Percentiles rank a stretch among this genome's conserved stretches.
phyloP scores from a whole-genome alignment of 2,329 filamentous ascomycete species.

The Ophiostoma angusticollis region DNA sequence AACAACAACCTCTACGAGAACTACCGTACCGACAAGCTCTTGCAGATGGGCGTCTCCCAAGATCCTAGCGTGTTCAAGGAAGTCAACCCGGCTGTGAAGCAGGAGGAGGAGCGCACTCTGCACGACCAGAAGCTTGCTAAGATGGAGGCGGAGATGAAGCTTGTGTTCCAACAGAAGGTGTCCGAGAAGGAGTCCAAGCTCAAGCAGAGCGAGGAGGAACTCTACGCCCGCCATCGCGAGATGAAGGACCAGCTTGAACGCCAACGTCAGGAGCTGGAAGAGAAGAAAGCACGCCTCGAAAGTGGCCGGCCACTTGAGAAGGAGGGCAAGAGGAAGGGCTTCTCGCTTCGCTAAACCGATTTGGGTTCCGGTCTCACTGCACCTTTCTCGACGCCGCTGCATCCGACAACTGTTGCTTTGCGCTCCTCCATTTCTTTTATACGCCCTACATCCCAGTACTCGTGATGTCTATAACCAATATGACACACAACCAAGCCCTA shows the following conservation, averaged over 20 bases:
- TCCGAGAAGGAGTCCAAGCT: slow-evolving; percentile 99
- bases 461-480: slow-evolving; percentile 36
- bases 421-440: slow-evolving; percentile 18
- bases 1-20: slow-evolving; percentile 96
- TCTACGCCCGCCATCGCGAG: slow-evolving; percentile 94
- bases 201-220: slow-evolving; percentile 97
- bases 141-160: slow-evolving; percentile 99
- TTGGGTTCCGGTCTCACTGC: slow-evolving; percentile 11
- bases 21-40: slow-evolving; percentile 99
- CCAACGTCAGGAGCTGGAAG: slow-evolving; percentile 87
- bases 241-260: slow-evolving; percentile 99
- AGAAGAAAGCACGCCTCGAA: slow-evolving; percentile 95
- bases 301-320: slow-evolving; percentile 92
- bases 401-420: slow-evolving; percentile 14
- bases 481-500: slow-evolving; percentile 45
- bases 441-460: slow-evolving; percentile 43
- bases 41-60: slow-evolving; percentile 94
- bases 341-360: slow-evolving; percentile 75
- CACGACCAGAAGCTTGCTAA: slow-evolving; percentile 99
- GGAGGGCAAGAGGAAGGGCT: slow-evolving; percentile 97
- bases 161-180: slow-evolving; percentile 99
- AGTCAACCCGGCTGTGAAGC: slow-evolving; percentile 99
- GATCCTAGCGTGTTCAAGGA: slow-evolving; percentile 99
- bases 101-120: slow-evolving; percentile 93
- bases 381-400: not conserved